A percentile compares a stretch with the other conserved stretches of the same genome.
Evolutionary conservation across 208 protist genomes (phyloP).

Genomic region (Vickermania spadyakhi): DNA sequence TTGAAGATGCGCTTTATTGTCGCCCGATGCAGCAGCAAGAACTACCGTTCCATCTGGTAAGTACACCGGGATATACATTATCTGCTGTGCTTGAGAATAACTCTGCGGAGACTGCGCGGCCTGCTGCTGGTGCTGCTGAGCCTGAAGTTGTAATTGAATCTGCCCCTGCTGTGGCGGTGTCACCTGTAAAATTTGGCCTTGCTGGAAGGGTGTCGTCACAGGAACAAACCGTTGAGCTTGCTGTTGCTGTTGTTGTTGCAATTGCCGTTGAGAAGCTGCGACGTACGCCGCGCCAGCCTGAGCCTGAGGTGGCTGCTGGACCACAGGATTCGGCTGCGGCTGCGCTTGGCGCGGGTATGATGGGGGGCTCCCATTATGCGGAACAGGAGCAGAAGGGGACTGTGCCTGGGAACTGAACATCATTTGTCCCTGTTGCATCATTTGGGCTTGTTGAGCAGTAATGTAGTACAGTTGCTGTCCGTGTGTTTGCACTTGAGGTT

Average conservation of each 20-base stretch:
- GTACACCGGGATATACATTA: not conserved
- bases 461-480: constrained; percentile 1
- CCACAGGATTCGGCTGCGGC: not conserved
- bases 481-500: not conserved
- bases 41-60: not conserved
- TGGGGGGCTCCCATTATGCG: not conserved
- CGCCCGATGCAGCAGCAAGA: not conserved
- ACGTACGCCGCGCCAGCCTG: not conserved
- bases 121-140: constrained; percentile 4
- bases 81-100: no score
- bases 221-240: constrained; percentile 1
- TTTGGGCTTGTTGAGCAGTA: not conserved
- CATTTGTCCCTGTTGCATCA: not conserved
- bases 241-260: no score
- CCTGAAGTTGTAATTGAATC: not conserved
- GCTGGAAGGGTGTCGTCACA: not conserved
- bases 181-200: not conserved
- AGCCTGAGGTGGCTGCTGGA: not conserved
- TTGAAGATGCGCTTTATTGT: not conserved
- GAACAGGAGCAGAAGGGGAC: not conserved
- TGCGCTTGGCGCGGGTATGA: not conserved
- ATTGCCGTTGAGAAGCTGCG: not conserved
- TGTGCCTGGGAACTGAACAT: not conserved
- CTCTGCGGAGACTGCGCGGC: not conserved
- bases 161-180: constrained; percentile 1